Evolutionary conservation across 352 stramenopile genomes (phyloP), one percentile per base, ranked within the genome.

Genomic region (Globisporangium spinosum): DNA sequence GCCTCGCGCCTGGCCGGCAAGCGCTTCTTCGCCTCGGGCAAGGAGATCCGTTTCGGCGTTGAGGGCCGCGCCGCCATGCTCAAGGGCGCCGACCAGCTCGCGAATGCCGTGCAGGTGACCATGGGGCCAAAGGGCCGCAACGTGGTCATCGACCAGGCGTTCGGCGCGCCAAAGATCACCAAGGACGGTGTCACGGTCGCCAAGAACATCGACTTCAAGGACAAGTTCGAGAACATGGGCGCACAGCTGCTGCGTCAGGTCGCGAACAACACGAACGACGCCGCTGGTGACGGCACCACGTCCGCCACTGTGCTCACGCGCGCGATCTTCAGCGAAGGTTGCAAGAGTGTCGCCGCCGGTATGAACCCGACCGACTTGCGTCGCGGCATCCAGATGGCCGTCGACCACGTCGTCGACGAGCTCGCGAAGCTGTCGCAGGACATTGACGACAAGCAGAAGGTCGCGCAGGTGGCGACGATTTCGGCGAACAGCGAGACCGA

Each of bases 341-440:
- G 95, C 89, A 99, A 99, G 93, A 96, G 93, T 53, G 98, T 99
- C 40, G 98, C 98, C 2, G 98, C 98, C 45, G 98, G 98, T 62
- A 98, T 99, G 93, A 99, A 99, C 88, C 98, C 98, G n/a, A 98
- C 98, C 70, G 98, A 99, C 85, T 79, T 99, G 70, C 87, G 96
- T 67, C 89, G 97, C 64, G 98, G 98, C 70, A 99, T 99, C 77
- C 90, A 99, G 70, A 88, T 98, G 79, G 98, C 98, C 27, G 97
- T 99, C 25, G 95, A 99, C 84, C 84, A 94, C 61, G 96, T 99
- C 20, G 91, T 99, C 13, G 83, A 94, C 23, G 97, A 98, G 53
- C 81, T 99, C 22, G 85, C 87, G 61, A 91, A 98, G 76, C 97
- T 99, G 68, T 98, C 94, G 72, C 93, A 97, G 74, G 89, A 98